A percentile compares a stretch with the other conserved stretches of the same genome.
Conservation (phyloP, 192 early-diverging fungal species). For the Coemansia sp. region DNA sequence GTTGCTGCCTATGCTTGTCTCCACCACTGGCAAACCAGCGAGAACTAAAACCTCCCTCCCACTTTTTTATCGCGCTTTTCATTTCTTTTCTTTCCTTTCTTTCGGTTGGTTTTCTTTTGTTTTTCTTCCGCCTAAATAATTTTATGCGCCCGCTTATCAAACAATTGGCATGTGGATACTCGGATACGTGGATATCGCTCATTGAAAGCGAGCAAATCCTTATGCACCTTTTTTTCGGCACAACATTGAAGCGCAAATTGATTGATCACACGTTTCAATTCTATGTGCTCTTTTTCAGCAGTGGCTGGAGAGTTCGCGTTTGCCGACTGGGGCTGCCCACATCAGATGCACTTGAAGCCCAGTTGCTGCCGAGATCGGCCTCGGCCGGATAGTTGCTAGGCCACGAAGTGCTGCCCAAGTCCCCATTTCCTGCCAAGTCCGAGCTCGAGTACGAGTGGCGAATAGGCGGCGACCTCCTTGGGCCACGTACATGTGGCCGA, state of each 20-base stretch:
- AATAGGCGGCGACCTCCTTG: constrained; percentile 2
- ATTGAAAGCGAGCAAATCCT: not conserved
- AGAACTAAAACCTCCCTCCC: not conserved
- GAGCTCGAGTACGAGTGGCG: constrained; percentile 3
- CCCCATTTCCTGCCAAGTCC: not conserved
- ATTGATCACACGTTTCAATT: too few species aligned
- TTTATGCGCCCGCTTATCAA: not conserved
- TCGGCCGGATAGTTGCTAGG: constrained; percentile 13
- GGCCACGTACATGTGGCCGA: not conserved
- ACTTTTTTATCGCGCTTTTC: constrained; percentile 2
- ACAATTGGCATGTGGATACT: not conserved
- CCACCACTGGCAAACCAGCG: constrained; percentile 32
- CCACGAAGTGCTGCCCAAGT: constrained; percentile 15
- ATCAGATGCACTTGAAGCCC: constrained; percentile 33
- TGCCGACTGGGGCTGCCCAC: constrained; percentile 4
- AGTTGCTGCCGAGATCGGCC: constrained; percentile 10
- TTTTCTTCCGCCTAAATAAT: not conserved
- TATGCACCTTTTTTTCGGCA: too few species aligned
- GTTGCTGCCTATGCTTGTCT: constrained; percentile 30
- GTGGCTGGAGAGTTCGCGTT: constrained; percentile 6
- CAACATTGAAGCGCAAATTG: too few species aligned
- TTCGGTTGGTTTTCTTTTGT: not conserved
- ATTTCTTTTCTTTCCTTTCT: constrained; percentile 3
- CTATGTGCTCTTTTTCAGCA: constrained; percentile 28
- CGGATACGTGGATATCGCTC: not conserved